Conservation (phyloP, 2,329 filamentous ascomycete genomes). For the Podosphaera xanthii region DNA sequence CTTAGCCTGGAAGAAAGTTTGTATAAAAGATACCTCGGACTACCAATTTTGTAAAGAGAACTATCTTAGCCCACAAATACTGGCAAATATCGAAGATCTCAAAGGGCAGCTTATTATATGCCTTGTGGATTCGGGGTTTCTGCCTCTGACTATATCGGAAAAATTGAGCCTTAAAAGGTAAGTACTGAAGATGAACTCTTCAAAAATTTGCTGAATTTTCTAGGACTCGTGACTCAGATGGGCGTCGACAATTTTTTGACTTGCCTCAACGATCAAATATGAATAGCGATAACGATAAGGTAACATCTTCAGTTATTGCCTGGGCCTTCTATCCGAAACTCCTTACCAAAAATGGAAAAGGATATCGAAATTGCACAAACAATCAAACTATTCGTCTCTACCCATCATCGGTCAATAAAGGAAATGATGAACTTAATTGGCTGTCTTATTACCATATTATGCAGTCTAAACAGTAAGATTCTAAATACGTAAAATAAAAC, state of each 20-base stretch:
- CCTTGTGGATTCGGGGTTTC: conserved; percentile 64
- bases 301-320: conserved; percentile 63
- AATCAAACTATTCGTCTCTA: conserved; percentile 78
- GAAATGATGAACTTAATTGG: conserved; percentile 45
- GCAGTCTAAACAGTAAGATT: conserved; percentile 54
- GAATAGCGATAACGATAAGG: conserved; percentile 58
- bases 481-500: background rate
- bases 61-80: conserved; percentile 70
- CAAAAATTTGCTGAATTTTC: conserved; percentile 2
- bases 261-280: conserved; percentile 52
- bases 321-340: conserved; percentile 95
- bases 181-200: conserved; percentile 15
- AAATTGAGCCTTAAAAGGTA: conserved; percentile 39
- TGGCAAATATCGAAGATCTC: conserved; percentile 82
- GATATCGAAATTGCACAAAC: conserved; percentile 76
- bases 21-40: conserved; percentile 47
- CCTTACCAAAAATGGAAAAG: conserved; percentile 61
- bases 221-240: conserved; percentile 37
- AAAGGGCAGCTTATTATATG: conserved; percentile 78
- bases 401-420: conserved; percentile 73
- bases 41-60: conserved; percentile 87
- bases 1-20: conserved; percentile 64
- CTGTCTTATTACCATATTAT: conserved; percentile 94
- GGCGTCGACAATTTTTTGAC: conserved; percentile 52
- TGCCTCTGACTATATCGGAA: conserved; percentile 53